Percentiles rank a stretch among this genome's conserved stretches.
Evolutionary conservation across 306 rosid genomes (phyloP).

Genomic region (Quercus agrifolia): DNA sequence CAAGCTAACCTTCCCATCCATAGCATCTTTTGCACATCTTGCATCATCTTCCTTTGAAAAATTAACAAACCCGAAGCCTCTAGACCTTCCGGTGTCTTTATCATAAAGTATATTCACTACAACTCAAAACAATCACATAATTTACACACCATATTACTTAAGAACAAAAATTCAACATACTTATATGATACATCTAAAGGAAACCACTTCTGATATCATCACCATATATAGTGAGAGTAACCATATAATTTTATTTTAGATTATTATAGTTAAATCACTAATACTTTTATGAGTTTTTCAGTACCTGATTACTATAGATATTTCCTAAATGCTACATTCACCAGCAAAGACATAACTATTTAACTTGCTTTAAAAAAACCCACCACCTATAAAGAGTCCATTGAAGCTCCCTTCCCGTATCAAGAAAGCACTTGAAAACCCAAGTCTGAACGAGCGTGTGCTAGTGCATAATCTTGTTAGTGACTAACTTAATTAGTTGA

Average conservation of each 20-base stretch:
- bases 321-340: background rate
- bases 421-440: background rate
- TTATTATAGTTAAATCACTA: background rate
- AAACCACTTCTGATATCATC: background rate
- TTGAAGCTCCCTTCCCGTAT: background rate
- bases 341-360: background rate
- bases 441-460: background rate
- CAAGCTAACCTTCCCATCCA: slow-evolving; percentile 82
- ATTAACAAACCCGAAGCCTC: slow-evolving; percentile 86
- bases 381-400: background rate
- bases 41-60: slow-evolving; percentile 68
- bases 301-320: background rate
- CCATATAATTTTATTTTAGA: background rate
- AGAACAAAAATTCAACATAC: background rate
- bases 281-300: background rate
- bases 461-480: background rate
- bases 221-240: background rate
- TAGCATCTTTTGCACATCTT: slow-evolving; percentile 70
- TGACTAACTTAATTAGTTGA: background rate
- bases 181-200: background rate
- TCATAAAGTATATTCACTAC: slow-evolving; percentile 75
- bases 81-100: slow-evolving; percentile 80
- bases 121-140: background rate
- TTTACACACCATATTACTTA: slow-evolving; percentile 1
- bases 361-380: background rate